Evolutionary conservation across 2,329 filamentous ascomycete species (phyloP).

Genomic region (Pestalotiopsis sp.): DNA sequence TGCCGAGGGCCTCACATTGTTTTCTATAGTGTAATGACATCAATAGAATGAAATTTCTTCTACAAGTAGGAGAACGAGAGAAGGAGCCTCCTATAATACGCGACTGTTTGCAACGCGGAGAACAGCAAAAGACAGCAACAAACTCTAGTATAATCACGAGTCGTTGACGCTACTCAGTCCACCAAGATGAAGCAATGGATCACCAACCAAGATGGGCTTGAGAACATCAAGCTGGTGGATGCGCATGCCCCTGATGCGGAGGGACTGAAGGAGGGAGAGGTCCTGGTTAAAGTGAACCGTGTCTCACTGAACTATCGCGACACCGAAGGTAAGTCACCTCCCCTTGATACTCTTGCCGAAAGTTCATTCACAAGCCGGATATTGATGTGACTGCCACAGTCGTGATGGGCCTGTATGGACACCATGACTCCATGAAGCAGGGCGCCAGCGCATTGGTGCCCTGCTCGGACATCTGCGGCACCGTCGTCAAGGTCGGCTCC

Average conservation of each 20-base stretch:
- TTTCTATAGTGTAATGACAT: not conserved
- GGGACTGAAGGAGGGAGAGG: slow-evolving; percentile 50
- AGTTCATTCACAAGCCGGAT: not conserved
- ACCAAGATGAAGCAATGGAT: slow-evolving; percentile 51
- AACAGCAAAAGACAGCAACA: not conserved
- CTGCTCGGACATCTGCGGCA: slow-evolving; percentile 72
- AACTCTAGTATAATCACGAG: not conserved
- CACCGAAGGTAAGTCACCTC: slow-evolving; percentile 42
- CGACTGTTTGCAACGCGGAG: too few species aligned
- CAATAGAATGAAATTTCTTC: too few species aligned
- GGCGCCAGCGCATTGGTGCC: slow-evolving; percentile 55
- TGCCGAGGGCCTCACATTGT: not conserved
- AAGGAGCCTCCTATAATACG: not conserved
- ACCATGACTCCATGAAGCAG: slow-evolving; percentile 57
- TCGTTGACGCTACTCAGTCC: not conserved
- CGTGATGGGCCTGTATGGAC: slow-evolving; percentile 66
- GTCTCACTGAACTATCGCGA: slow-evolving; percentile 55
- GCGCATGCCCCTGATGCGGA: slow-evolving; percentile 42
- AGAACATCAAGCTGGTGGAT: slow-evolving; percentile 49
- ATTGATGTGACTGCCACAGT: slow-evolving; percentile 44
- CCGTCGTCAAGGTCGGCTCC: slow-evolving; percentile 52
- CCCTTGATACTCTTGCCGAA: not conserved
- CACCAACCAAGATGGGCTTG: slow-evolving; percentile 56
- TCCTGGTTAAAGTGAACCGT: slow-evolving; percentile 48
- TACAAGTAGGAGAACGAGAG: not conserved